These are phyloP conservation scores for Populus simonii DNA, from an alignment of 345 rosid species.

Conservation along the genomic window DNA sequence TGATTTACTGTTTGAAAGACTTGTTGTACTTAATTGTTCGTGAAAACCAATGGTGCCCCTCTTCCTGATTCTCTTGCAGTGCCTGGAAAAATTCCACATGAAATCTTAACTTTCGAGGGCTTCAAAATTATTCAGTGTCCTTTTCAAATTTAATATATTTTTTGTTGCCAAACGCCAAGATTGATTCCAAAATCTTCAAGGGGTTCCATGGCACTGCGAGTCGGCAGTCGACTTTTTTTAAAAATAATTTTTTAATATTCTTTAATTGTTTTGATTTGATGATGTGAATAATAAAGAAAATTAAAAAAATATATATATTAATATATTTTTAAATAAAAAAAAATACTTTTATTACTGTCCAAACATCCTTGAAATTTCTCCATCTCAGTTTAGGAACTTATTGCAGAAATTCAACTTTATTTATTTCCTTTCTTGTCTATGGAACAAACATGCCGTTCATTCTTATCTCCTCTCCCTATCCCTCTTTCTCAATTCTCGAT, in stretches of 20 bases:
- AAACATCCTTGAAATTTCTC: neutral
- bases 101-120: neutral
- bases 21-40: neutral
- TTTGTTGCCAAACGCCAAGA: neutral
- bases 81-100: constrained; percentile 20
- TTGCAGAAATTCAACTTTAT: neutral
- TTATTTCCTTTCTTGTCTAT: neutral
- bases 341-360: too few species aligned
- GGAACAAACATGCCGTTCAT: neutral
- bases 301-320: too few species aligned
- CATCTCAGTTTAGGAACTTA: neutral
- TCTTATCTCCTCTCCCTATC: neutral
- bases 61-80: constrained; percentile 5
- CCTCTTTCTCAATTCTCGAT: neutral
- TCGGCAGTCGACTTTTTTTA: too few species aligned
- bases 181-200: neutral
- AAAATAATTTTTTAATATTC: too few species aligned
- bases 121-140: constrained; percentile 1
- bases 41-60: constrained; percentile 27
- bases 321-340: too few species aligned
- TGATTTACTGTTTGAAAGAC: constrained; percentile 6
- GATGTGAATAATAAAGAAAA: too few species aligned
- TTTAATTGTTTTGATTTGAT: too few species aligned
- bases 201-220: too few species aligned
- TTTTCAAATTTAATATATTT: neutral